Base-by-base conservation (phyloP, 371 early-diverging fungal genomes). In the Mortierella sp. region DNA sequence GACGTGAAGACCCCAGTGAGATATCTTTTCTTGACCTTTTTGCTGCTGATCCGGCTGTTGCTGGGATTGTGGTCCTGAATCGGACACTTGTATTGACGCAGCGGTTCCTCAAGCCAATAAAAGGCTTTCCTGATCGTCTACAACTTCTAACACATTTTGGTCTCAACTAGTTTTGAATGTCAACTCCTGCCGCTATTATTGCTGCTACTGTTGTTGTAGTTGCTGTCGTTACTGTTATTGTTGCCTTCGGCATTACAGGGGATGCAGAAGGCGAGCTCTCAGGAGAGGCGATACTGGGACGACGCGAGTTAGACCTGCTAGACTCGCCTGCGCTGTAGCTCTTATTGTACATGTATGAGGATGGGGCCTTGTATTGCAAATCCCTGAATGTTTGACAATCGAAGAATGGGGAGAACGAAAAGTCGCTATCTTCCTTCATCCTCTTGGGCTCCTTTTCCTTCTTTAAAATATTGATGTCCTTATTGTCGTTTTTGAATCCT, bases 231-330 rank as follows among this genome's bases (percentile, higher is more conserved):
- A n/a, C n/a, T n/a, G 26, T 2, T 26, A 24, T 16, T 8, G 51
- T 16, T 4, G 39, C 39, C 10, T 10, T 39, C 39, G 4, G 16
- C 51, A 22, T 51, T 3, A 22, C 51, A 51, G 16, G 22, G 2
- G 14, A 30, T 12, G 28, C 3, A 5, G 57, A 57, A 9, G 39
- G 9, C 22, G 52, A 39, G 1, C 49, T 5, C 5, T 66, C 35
- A 20, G 68, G 37, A 1, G 60, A 6, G 24, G 60, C 26, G 63
- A 66, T 22, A 30, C 72, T 68, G 11, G 62, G 43, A 0, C 77
- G 71, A 18, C 71, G 64, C 9, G 77, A 77, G 54, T 49, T 68
- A 18, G 77, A 40, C 49, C 68, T 26, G 72, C 72, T 77, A 43
- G 72, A 67, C 30, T 63, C 72, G 4, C 72, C 72, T 14, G 58